These are phyloP conservation scores for Trypanosoma mega DNA, from an alignment of 208 protist genomes.

Conservation along the genomic window DNA sequence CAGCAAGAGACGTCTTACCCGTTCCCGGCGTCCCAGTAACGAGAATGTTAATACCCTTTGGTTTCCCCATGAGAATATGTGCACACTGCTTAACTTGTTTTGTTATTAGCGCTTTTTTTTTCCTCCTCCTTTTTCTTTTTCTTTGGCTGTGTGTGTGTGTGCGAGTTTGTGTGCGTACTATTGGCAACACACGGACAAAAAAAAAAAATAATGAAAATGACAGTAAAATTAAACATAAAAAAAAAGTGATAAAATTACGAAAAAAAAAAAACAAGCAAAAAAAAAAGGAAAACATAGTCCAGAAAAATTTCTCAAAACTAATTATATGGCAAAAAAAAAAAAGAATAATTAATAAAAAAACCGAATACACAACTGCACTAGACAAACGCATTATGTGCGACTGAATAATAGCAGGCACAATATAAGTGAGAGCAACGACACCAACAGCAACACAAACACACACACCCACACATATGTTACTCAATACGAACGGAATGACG, in stretches of 20 bases:
- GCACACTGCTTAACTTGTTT: no score
- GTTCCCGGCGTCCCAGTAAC: conserved; percentile 96
- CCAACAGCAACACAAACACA: conserved; percentile 2
- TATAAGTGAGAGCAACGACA: not conserved
- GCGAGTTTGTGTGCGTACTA: not conserved
- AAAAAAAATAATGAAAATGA: conserved; percentile 16
- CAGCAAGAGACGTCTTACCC: conserved; percentile 94
- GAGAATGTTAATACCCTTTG: conserved; percentile 87
- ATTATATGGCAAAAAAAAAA: conserved; percentile 11
- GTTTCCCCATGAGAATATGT: conserved; percentile 44
- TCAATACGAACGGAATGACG: no score
- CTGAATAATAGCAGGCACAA: no score
- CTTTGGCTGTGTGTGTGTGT: not conserved
- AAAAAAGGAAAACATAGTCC: no score
- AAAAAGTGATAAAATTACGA: no score
- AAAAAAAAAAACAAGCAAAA: not conserved
- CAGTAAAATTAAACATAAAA: no score
- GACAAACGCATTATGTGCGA: not conserved
- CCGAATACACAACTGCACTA: conserved; percentile 4
- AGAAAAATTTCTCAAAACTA: no score
- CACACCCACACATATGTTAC: no score
- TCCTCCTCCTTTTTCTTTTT: no score
- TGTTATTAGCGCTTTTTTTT: no score
- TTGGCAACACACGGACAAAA: not conserved
- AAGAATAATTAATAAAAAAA: conserved; percentile 4